phyloP scores from a whole-genome alignment of 768 basidiomycete species.

The Boletus tomentosulus region DNA sequence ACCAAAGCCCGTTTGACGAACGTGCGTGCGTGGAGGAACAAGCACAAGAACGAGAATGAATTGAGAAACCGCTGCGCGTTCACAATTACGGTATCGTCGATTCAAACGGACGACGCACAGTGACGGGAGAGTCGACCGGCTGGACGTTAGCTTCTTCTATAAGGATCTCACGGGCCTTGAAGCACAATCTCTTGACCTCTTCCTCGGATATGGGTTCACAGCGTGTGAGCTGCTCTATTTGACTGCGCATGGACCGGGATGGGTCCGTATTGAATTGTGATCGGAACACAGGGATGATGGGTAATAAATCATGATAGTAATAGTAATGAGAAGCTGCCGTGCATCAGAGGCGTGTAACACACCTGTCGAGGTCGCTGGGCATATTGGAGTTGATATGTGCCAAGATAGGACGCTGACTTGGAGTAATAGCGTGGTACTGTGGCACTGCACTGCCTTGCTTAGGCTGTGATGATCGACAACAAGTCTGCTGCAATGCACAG shows the following conservation, averaged over 20 bases:
- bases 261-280: conserved; percentile 18
- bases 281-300: conserved; percentile 24
- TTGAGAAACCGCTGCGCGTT: not conserved
- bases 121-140: conserved; percentile 92
- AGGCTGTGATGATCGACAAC: conserved; percentile 21
- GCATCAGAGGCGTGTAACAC: conserved; percentile 33
- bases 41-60: not conserved
- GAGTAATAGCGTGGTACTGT: conserved; percentile 25
- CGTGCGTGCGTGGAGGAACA: not conserved
- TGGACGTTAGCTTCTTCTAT: conserved; percentile 99
- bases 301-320: not conserved
- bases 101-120: conserved; percentile 49
- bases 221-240: conserved; percentile 89
- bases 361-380: conserved; percentile 59
- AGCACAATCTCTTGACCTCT: conserved; percentile 90
- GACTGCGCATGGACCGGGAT: conserved; percentile 43
- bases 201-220: conserved; percentile 96
- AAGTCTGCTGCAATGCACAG: not conserved
- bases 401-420: conserved; percentile 31
- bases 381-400: conserved; percentile 22
- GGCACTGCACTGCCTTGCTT: conserved; percentile 24
- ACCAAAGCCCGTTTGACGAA: conserved; percentile 3
- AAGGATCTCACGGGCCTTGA: conserved; percentile 93
- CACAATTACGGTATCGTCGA: conserved; percentile 7
- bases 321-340: conserved; percentile 20